Evolutionary conservation across 495 filamentous ascomycete genomes (phyloP).

Genomic region (Clohesyomyces aquaticus): DNA sequence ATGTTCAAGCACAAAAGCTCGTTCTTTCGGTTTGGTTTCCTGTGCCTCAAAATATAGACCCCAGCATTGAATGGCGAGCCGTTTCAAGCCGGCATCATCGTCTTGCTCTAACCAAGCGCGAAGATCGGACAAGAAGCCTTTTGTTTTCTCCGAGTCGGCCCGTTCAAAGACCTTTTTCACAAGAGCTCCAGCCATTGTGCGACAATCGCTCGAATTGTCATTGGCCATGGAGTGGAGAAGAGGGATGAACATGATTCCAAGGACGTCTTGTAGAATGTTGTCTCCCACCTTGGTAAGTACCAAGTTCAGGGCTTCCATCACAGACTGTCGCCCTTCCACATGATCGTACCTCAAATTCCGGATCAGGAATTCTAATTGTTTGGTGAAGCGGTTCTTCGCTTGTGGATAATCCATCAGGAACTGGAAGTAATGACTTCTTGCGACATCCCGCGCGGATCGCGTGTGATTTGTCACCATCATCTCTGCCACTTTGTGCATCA

Average conservation of each 20-base stretch:
- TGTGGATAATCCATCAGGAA: conserved; percentile 96
- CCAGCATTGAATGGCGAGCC: conserved; percentile 77
- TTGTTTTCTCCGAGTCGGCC: conserved; percentile 71
- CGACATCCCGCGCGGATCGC: conserved; percentile 78
- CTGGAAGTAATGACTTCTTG: conserved; percentile 86
- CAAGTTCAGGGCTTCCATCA: conserved; percentile 86
- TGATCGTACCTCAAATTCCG: conserved; percentile 90
- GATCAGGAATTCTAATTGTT: conserved; percentile 85
- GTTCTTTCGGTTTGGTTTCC: conserved; percentile 64
- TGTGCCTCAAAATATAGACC: conserved; percentile 77
- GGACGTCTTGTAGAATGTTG: conserved; percentile 78
- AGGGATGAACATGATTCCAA: conserved; percentile 81
- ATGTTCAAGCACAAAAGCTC: conserved; percentile 47
- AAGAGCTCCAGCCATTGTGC: conserved; percentile 77
- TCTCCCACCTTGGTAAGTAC: conserved; percentile 79
- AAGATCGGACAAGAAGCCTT: conserved; percentile 68
- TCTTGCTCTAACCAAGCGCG: conserved; percentile 76
- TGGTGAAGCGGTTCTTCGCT: conserved; percentile 79
- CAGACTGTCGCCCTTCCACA: conserved; percentile 82
- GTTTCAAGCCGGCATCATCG: conserved; percentile 68
- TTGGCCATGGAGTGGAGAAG: conserved; percentile 83
- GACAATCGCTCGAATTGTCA: conserved; percentile 84
- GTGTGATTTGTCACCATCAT: conserved; percentile 97
- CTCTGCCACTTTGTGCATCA: conserved; percentile 80
- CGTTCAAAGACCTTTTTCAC: conserved; percentile 79